phyloP scores from a whole-genome alignment of 2,329 filamentous ascomycete species.

The Thelonectria rubi region DNA sequence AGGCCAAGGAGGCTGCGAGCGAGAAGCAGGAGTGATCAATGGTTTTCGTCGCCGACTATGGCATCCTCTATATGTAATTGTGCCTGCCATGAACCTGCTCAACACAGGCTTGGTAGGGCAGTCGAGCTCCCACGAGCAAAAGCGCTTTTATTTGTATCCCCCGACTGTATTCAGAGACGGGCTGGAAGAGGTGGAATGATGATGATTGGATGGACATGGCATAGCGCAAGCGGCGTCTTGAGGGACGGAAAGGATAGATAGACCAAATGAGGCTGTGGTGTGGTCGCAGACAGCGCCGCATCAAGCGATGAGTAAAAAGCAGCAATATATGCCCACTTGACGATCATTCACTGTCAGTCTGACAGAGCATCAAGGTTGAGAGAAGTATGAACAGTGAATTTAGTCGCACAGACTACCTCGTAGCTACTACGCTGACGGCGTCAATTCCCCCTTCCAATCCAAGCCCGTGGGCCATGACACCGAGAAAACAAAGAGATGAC shows the following conservation, averaged over 20 bases:
- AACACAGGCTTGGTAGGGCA: neutral
- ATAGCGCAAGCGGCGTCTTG: neutral
- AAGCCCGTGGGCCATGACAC: conserved; percentile 17
- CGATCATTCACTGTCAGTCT: neutral
- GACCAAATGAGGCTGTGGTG: neutral
- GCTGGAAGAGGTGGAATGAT: neutral
- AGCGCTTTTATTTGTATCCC: neutral
- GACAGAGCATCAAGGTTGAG: neutral
- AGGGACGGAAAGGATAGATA: conserved; percentile 14
- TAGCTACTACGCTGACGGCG: conserved; percentile 5
- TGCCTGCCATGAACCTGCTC: neutral
- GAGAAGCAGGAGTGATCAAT: conserved; percentile 32
- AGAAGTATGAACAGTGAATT: conserved; percentile 31
- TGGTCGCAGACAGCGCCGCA: neutral
- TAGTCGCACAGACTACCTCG: conserved; percentile 29
- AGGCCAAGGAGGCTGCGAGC: conserved; percentile 27
- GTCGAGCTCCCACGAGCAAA: neutral
- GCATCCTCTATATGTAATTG: conserved; percentile 7
- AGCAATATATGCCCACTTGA: neutral
- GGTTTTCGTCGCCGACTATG: neutral
- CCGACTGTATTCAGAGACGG: conserved; percentile 1
- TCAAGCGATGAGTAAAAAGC: neutral
- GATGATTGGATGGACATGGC: neutral
- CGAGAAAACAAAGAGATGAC: conserved; percentile 21
- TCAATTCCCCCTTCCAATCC: conserved; percentile 19